Evolutionary conservation across 2,329 filamentous ascomycete genomes (phyloP).

Genomic region (Cadophora sp.): DNA sequence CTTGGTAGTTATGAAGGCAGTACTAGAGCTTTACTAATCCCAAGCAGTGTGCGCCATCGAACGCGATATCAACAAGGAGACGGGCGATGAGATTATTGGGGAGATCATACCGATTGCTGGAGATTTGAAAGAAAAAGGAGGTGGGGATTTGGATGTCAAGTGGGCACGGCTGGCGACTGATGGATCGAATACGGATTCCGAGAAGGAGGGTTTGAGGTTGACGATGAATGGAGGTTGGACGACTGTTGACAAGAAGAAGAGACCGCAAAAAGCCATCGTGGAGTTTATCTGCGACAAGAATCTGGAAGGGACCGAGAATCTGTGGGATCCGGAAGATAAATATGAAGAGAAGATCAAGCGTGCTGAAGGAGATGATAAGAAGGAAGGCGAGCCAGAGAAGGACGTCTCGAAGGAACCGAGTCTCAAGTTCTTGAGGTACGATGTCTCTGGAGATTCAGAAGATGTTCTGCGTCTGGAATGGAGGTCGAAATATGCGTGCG

Average conservation of each 20-base stretch:
- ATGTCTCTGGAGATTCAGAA: conserved; percentile 60
- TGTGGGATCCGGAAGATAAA: conserved; percentile 63
- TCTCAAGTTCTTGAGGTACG: conserved; percentile 80
- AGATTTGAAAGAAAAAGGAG: conserved; percentile 65
- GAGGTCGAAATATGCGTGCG: conserved; percentile 88
- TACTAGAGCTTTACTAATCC: conserved; percentile 25
- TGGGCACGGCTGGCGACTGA: conserved; percentile 70
- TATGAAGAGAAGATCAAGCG: conserved; percentile 50
- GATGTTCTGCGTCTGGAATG: conserved; percentile 79
- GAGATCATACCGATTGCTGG: conserved; percentile 78
- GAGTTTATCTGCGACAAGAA: conserved; percentile 83
- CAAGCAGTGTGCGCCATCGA: conserved; percentile 76
- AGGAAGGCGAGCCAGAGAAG: conserved; percentile 33
- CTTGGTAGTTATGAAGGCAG: not conserved
- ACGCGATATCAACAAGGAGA: conserved; percentile 57
- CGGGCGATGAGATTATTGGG: conserved; percentile 55
- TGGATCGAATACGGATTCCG: conserved; percentile 67
- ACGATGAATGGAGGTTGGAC: conserved; percentile 68
- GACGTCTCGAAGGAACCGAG: conserved; percentile 57
- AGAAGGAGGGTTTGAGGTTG: conserved; percentile 75
- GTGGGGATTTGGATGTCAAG: conserved; percentile 67
- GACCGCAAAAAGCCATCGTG: conserved; percentile 77
- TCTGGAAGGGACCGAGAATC: conserved; percentile 75
- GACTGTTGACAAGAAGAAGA: conserved; percentile 59
- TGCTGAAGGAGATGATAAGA: conserved; percentile 44